phyloP scores from a whole-genome alignment of 306 rosid species.

The Gynostemma pentaphyllum region DNA sequence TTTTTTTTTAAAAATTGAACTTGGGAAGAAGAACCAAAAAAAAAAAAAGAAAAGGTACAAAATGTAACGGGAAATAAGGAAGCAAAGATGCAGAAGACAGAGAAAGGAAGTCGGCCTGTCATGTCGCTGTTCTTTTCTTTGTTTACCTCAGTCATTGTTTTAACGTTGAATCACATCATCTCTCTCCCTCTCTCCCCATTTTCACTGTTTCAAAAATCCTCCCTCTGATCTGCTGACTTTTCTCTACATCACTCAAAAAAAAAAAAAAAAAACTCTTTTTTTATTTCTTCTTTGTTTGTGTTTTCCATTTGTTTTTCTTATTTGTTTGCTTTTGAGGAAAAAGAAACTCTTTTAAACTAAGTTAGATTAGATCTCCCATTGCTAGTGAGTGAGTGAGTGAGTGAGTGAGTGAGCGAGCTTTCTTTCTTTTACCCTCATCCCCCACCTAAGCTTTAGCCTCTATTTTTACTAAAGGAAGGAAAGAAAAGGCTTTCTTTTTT shows the following conservation, averaged over 20 bases:
- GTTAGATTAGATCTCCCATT: neutral
- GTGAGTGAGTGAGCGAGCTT: no score
- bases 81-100: neutral
- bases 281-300: neutral
- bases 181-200: constrained; percentile 4
- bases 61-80: no score
- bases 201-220: neutral
- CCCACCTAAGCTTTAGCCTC: neutral
- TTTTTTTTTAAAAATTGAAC: no score
- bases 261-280: neutral
- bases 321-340: constrained; percentile 7
- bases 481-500: neutral
- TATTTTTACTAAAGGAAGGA: neutral
- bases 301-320: neutral
- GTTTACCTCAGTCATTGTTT: constrained; percentile 14
- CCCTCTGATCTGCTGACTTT: neutral
- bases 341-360: neutral
- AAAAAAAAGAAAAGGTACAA: no score
- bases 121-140: constrained; percentile 54
- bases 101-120: constrained; percentile 37
- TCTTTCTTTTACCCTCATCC: neutral
- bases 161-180: constrained; percentile 49
- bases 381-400: no score
- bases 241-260: neutral
- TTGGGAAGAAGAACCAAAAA: no score